These are phyloP conservation scores for Cucumis hystrix DNA, from an alignment of 306 rosid genomes.

Conservation along the genomic window DNA sequence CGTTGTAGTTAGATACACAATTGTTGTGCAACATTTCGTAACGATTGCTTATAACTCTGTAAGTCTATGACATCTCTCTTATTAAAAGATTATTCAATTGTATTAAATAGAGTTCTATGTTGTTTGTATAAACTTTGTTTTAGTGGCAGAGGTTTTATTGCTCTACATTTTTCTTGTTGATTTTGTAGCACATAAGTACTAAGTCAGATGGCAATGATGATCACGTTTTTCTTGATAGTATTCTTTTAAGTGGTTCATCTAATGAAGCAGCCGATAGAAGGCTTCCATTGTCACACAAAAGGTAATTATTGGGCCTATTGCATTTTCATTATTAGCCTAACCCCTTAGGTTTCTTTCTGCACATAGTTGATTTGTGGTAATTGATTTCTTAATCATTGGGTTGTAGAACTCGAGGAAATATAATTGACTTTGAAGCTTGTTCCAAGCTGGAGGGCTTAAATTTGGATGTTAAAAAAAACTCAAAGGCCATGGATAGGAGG, in stretches of 20 bases:
- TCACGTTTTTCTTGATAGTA: conserved; percentile 17
- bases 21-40: neutral
- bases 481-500: conserved; percentile 34
- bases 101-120: neutral
- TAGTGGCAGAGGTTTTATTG: neutral
- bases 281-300: conserved; percentile 22
- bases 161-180: neutral
- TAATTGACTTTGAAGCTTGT: conserved; percentile 86
- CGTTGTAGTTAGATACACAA: neutral
- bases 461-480: conserved; percentile 63
- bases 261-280: conserved; percentile 24
- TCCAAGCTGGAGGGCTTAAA: conserved; percentile 89
- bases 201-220: conserved; percentile 26
- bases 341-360: neutral
- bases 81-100: neutral
- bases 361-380: neutral
- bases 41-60: neutral
- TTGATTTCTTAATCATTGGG: conserved; percentile 8
- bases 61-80: neutral
- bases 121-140: neutral
- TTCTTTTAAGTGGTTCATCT: conserved; percentile 17
- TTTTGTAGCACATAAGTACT: conserved; percentile 20
- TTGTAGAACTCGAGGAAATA: conserved; percentile 37
- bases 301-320: conserved; percentile 15
- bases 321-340: neutral